Conservation (phyloP, 352 stramenopile species). For the Globisporangium lucens region DNA sequence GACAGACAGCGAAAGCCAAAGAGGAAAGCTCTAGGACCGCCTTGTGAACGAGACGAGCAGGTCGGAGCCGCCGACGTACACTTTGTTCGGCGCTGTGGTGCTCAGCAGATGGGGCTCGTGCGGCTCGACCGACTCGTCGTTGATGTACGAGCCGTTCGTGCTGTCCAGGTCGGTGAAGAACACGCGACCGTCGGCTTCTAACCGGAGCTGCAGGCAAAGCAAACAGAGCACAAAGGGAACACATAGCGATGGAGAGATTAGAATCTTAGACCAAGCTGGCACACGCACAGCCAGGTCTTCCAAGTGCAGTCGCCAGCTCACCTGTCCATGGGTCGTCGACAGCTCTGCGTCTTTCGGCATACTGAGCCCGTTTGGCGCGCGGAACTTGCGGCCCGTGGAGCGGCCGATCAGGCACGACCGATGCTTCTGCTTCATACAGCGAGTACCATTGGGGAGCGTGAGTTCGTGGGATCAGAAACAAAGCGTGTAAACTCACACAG, state of each 20-base stretch:
- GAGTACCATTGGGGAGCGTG: neutral
- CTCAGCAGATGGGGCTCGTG: slow-evolving; percentile 48
- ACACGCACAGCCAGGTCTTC: neutral
- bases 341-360: slow-evolving; percentile 77
- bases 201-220: slow-evolving; percentile 38
- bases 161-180: slow-evolving; percentile 78
- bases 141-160: slow-evolving; percentile 76
- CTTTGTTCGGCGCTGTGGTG: slow-evolving; percentile 36
- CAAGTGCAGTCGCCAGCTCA: slow-evolving; percentile 12
- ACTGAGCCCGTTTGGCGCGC: slow-evolving; percentile 62
- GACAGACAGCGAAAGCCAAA: neutral
- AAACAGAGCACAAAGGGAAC: neutral
- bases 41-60: slow-evolving; percentile 53
- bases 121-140: slow-evolving; percentile 44
- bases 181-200: slow-evolving; percentile 57
- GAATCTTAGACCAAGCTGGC: neutral
- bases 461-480: neutral
- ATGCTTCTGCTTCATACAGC: slow-evolving; percentile 33
- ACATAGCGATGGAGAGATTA: neutral
- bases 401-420: slow-evolving; percentile 66
- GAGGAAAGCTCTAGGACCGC: slow-evolving; percentile 22
- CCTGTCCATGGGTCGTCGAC: slow-evolving; percentile 81
- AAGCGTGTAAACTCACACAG: neutral
- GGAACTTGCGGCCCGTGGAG: slow-evolving; percentile 81
- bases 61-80: slow-evolving; percentile 53